A percentile compares a stretch with the other conserved stretches of the same genome.
Conservation (phyloP, 306 rosid species). For the Pyrus betulifolia region DNA sequence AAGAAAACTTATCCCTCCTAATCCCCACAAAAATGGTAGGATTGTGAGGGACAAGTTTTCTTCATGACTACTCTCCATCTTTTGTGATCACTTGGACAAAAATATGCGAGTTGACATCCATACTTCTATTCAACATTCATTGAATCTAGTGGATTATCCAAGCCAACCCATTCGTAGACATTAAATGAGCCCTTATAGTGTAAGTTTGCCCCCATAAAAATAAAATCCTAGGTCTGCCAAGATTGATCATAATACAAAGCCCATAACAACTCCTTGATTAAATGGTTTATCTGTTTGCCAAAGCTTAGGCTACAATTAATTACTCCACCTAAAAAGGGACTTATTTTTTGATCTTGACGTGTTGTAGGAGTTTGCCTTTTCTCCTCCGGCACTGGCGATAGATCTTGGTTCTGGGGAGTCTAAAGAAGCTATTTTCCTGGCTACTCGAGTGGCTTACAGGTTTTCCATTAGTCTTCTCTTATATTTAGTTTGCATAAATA, state of each 20-base stretch:
- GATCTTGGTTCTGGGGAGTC: conserved; percentile 93
- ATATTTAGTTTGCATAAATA: neutral
- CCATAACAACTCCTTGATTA: neutral
- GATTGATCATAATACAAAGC: neutral
- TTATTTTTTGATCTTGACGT: neutral
- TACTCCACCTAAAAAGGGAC: conserved; percentile 6
- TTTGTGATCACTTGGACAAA: no score
- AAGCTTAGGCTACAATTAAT: conserved; percentile 5
- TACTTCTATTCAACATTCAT: no score
- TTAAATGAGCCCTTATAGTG: neutral
- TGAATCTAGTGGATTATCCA: no score
- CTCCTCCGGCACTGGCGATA: conserved; percentile 81
- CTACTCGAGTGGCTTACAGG: conserved; percentile 99
- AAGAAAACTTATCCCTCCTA: no score
- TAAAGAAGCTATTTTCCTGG: conserved; percentile 73
- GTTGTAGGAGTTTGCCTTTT: conserved; percentile 80
- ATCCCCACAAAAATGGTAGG: no score
- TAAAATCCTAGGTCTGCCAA: neutral
- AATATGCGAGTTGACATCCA: no score
- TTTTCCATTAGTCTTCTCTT: conserved; percentile 6
- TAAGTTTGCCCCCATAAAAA: neutral
- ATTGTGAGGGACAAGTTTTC: no score
- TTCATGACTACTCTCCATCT: no score
- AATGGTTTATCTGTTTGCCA: neutral
- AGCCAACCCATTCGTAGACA: no score